Base-by-base conservation (phyloP, 352 stramenopile species). In the Phytophthora capsici region DNA sequence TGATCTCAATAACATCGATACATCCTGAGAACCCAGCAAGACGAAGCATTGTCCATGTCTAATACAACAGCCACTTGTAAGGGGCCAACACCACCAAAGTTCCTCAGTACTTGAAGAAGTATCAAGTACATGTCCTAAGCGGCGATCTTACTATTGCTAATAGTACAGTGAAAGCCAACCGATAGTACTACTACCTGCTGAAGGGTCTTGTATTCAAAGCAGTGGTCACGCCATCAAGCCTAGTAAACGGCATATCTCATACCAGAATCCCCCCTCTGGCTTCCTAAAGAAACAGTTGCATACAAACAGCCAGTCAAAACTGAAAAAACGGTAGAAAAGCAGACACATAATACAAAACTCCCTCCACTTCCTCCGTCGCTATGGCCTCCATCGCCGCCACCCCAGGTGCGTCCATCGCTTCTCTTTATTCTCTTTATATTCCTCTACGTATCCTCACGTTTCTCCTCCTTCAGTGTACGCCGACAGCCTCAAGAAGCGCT, bases 371-470 rank as follows among this genome's bases (percentile, higher is more conserved):
- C 28, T 34, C 10, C 9, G 28, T 34, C 16, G 19, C 6, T 0
- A 92, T 94, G 86, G 82, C 86, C 38, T 94, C 86, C 19, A 86
- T 94, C 52, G 84, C 86, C 12, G 82, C 84, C 3, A 88, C 86
- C 19, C 86, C 82, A 73, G 80, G 78, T 77, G 58, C 19, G 14
- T 32, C 4, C 12, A 10, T 12, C 22, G 17, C 25, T n/a, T 9
- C 12, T 7, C 43, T 17, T 37, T 28, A 1, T 19, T 17, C 17
- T 47, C n/a, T 28, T 7, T 34, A 7, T 20, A 40, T 17, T 19
- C 34, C 12, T 17, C 43, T 20, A 36, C 10, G 38, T 48, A 1
- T 34, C 8, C 28, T 50, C 28, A 17, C 20, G 16, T 57, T 0
- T 45, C 2, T n/a, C 37, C 26, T 44, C 16, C 10, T 37, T n/a